Percentiles rank a stretch among this genome's conserved stretches.
Conservation (phyloP, 2,329 filamentous ascomycete species). For the Phaeomoniella chlamydospora region DNA sequence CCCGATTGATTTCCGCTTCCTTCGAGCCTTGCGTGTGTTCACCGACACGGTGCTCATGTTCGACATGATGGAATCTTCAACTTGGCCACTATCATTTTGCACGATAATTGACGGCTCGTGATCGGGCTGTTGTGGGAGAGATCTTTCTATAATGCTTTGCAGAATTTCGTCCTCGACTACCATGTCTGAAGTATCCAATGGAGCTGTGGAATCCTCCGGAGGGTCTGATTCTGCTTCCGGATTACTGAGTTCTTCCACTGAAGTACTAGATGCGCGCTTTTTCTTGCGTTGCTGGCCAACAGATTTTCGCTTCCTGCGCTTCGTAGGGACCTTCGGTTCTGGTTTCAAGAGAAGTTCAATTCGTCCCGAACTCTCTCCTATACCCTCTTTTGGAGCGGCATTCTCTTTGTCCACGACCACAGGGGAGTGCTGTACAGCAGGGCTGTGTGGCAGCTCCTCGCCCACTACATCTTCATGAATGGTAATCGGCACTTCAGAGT, state of each 20-base stretch:
- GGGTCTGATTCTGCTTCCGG: no score
- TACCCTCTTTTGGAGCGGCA: neutral
- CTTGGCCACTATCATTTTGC: no score
- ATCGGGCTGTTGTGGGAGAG: no score
- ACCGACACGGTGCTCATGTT: no score
- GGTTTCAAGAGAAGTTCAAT: neutral
- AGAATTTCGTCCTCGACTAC: no score
- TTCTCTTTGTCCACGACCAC: neutral
- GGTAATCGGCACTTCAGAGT: neutral
- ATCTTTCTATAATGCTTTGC: no score
- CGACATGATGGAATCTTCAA: no score
- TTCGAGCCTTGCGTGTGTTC: conserved; percentile 4
- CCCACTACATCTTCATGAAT: neutral
- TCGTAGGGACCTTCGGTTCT: conserved; percentile 10
- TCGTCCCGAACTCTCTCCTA: neutral
- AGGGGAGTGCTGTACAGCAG: neutral
- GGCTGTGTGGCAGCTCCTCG: neutral
- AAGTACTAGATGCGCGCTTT: conserved; percentile 1
- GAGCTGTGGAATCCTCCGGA: no score
- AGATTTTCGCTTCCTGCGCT: conserved; percentile 26
- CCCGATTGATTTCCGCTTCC: conserved; percentile 6
- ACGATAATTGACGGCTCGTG: no score
- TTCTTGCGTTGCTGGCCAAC: conserved; percentile 7
- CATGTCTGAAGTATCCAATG: no score
- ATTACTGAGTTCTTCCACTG: no score